Conservation (phyloP, 495 filamentous ascomycete genomes). For the Amniculicola lignicola region DNA sequence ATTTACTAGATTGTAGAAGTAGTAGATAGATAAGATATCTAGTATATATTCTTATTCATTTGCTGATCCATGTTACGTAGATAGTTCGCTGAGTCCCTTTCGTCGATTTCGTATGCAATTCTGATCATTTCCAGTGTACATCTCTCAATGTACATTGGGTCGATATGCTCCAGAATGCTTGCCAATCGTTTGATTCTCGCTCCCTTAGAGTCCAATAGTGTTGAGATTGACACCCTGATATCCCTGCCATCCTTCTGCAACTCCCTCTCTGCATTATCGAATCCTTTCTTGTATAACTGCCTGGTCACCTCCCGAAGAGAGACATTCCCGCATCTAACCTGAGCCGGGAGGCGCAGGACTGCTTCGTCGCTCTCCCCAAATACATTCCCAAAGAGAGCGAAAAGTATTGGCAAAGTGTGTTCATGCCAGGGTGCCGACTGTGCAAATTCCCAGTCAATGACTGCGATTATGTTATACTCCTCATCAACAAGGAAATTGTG, state of each 20-base stretch:
- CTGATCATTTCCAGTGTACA: neutral
- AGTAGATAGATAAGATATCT: neutral
- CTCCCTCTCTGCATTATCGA: neutral
- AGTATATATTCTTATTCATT: neutral
- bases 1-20: neutral
- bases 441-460: constrained; percentile 16
- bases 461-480: constrained; percentile 5
- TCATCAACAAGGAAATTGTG: constrained; percentile 13
- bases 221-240: neutral
- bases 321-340: neutral
- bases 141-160: neutral
- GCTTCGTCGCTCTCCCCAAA: neutral
- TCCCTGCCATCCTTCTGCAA: neutral
- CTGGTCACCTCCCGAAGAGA: neutral
- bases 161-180: neutral
- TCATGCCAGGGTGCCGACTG: constrained; percentile 33
- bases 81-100: neutral
- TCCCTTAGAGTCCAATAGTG: neutral
- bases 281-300: neutral
- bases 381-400: constrained; percentile 25
- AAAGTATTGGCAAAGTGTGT: constrained; percentile 38
- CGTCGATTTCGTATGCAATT: neutral
- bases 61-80: neutral
- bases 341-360: neutral
- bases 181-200: neutral